Evolutionary conservation across 768 basidiomycete genomes (phyloP), one percentile per base, ranked within the genome.

Genomic region (Exidia glandulosa): DNA sequence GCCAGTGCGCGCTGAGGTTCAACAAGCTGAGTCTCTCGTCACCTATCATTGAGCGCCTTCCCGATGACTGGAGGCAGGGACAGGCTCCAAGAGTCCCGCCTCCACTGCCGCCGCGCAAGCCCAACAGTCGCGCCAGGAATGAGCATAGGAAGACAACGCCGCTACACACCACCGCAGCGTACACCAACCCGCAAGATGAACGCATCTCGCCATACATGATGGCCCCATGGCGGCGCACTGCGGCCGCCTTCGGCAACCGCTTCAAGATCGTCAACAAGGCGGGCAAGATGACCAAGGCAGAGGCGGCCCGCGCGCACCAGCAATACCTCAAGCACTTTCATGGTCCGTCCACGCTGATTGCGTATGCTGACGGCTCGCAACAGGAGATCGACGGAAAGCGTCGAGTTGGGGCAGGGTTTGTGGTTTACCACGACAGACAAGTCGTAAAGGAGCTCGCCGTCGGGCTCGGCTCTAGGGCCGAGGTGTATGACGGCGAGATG

Each of bases 401-500:
- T 9, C 13, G 56, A 25, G 37, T 36, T 9, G 60, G 64, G 0
- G 64, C 61, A 4, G 64, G 61, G 32, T 5, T 60, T 25, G 64
- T 63, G 10, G 32, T 59, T 2, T 34, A 27, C 1, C 37, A 47
- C 32, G 5, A 48, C 14, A 36, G 33, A 2, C 3, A 23, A 19
- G 19, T 23, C 3, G 58, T 62, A 1, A 23, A 14, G 12, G 32
- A 57, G 32, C 27, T 25, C 25, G 50, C 27, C 12, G 19, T 61
- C 31, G 69, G 70, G 9, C 56, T 72, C 36, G 71, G 71, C 1
- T 63, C 64, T 0, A 45, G 60, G 23, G 65, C 71, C 7, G 69
- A 71, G 48, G 66, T 69, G 3, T 70, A 66, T 56, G 68, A 72
- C 30, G 70, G 65, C 0, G 70, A 73, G 50, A 62, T 71, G 36